Percentiles rank a stretch among this genome's conserved stretches.
Conservation (phyloP, 805 yeast genomes). For the Pichia kluyveri region DNA sequence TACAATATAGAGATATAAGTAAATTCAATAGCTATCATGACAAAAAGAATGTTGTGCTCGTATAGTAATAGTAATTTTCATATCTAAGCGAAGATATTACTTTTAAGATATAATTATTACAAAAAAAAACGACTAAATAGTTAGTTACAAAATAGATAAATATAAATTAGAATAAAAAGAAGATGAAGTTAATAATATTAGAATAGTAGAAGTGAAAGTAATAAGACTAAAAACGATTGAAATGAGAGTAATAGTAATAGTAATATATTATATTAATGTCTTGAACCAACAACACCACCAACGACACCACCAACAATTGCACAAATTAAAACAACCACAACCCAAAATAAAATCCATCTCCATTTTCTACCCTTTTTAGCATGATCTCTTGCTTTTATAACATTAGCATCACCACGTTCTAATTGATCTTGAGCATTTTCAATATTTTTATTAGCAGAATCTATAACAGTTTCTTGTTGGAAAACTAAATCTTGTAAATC, state of each 20-base stretch:
- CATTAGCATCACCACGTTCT: conserved; percentile 91
- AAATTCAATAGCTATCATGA: too few species aligned
- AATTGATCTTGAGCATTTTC: conserved; percentile 80
- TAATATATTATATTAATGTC: conserved; percentile 9
- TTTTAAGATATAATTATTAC: too few species aligned
- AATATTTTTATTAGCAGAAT: conserved; percentile 74
- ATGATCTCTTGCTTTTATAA: conserved; percentile 77
- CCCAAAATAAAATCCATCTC: conserved; percentile 77
- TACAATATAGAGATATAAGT: too few species aligned
- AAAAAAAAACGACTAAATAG: too few species aligned
- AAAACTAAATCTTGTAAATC: conserved; percentile 96
- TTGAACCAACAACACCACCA: conserved; percentile 39
- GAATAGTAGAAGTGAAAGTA: too few species aligned
- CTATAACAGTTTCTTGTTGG: conserved; percentile 86
- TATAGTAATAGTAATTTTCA: too few species aligned
- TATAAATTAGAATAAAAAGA: too few species aligned
- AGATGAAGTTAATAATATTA: too few species aligned
- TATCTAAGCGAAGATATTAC: too few species aligned
- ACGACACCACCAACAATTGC: conserved; percentile 65
- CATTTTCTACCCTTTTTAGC: conserved; percentile 88
- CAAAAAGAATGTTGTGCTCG: too few species aligned
- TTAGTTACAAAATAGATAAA: too few species aligned
- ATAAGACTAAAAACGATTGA: too few species aligned
- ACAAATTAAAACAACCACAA: conserved; percentile 47
- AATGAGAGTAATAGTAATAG: background rate